phyloP scores from a whole-genome alignment of 176 grass and related monocot species.

The maize (Zea mays) region DNA sequence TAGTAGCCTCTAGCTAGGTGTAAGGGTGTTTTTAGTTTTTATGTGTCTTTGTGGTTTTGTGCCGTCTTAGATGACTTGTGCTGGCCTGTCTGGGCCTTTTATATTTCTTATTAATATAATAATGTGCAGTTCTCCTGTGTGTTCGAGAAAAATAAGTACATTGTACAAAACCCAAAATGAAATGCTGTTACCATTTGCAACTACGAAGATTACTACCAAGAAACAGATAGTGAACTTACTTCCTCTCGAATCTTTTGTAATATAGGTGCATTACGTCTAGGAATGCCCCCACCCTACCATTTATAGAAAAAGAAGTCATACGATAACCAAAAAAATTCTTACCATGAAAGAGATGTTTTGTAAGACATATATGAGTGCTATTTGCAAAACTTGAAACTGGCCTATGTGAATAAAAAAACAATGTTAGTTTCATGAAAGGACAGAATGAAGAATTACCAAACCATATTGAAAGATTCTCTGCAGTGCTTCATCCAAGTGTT shows the following conservation, averaged over 20 bases:
- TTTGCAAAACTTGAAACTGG: constrained; percentile 5
- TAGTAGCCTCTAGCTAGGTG: too few relatives aligned
- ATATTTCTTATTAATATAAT: too few relatives aligned
- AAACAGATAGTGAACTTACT: constrained; percentile 48
- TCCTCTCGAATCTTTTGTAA: constrained; percentile 80
- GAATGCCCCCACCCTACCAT: constrained; percentile 74
- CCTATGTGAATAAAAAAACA: background rate
- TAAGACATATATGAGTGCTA: background rate
- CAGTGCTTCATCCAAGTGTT: constrained; percentile 85
- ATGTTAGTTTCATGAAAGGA: constrained; percentile 21
- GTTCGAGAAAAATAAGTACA: background rate
- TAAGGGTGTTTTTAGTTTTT: too few relatives aligned
- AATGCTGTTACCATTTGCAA: constrained; percentile 17
- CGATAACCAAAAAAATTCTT: constrained; percentile 29
- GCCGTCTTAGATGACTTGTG: too few relatives aligned
- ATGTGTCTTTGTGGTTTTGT: too few relatives aligned
- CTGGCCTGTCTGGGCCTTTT: too few relatives aligned
- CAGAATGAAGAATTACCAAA: constrained; percentile 55
- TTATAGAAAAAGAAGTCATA: constrained; percentile 28
- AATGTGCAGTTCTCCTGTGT: too few relatives aligned
- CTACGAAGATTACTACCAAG: background rate
- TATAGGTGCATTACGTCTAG: constrained; percentile 81
- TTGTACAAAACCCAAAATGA: constrained; percentile 8
- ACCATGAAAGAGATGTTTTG: background rate
- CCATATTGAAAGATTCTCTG: constrained; percentile 97